Evolutionary conservation across 2,329 filamentous ascomycete species (phyloP).

Genomic region (Fusarium avenaceum): DNA sequence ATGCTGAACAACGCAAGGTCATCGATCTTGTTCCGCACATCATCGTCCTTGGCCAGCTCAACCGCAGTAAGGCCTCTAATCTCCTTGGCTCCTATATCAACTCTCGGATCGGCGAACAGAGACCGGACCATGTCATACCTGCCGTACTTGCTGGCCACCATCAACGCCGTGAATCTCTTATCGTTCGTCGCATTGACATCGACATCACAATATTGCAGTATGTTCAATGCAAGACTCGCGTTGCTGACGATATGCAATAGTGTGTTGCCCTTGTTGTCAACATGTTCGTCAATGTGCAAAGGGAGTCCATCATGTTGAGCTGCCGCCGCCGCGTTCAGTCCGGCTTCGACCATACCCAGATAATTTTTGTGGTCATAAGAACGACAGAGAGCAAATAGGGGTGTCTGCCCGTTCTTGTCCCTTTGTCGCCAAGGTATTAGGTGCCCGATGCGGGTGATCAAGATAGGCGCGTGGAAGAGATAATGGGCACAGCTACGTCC

Average conservation of each 20-base stretch:
- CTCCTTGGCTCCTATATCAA: conserved; percentile 88
- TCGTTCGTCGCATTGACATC: conserved; percentile 97
- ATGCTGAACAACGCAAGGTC: conserved; percentile 89
- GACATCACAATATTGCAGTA: conserved; percentile 89
- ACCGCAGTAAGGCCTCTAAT: conserved; percentile 91
- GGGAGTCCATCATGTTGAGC: conserved; percentile 82
- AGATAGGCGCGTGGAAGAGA: conserved; percentile 87
- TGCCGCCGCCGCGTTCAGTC: conserved; percentile 78
- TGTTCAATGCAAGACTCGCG: conserved; percentile 77
- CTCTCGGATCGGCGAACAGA: conserved; percentile 87
- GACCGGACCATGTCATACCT: conserved; percentile 92
- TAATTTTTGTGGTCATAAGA: conserved; percentile 96
- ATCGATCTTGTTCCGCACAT: conserved; percentile 95
- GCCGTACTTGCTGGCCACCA: conserved; percentile 99
- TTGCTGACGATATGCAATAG: conserved; percentile 96
- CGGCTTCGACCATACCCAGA: conserved; percentile 86
- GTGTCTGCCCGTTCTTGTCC: conserved; percentile 98
- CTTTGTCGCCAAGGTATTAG: conserved; percentile 89
- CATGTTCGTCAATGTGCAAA: conserved; percentile 92
- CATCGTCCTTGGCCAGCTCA: conserved; percentile 97
- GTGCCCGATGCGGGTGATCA: conserved; percentile 82
- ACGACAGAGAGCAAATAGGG: conserved; percentile 91
- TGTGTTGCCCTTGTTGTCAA: conserved; percentile 93
- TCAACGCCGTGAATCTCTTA: conserved; percentile 92
- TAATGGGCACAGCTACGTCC: conserved; percentile 96